Evolutionary conservation across 106 monocot species (phyloP), one percentile per base, ranked within the genome.

Genomic region (Dendrobium nobile): DNA sequence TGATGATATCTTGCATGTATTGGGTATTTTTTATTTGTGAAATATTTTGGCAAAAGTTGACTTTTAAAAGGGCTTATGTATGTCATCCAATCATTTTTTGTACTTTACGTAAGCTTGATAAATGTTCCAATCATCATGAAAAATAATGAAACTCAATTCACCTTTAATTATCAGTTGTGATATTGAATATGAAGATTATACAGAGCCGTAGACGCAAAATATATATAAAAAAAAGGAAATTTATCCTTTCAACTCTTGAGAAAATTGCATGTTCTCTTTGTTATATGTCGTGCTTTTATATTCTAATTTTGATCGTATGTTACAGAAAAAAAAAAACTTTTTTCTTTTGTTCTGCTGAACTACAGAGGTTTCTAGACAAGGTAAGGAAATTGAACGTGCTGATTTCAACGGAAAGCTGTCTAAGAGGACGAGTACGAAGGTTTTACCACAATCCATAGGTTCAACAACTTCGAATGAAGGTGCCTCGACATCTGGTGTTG

Each of bases 301-400:
- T 20, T 18, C 58, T 58, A 17, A 17, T 17, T 17, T 20, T 58
- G 17, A 58, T 58, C 18, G 58, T 3, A 58, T 58, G 58, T 58
- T 58, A 58, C 58, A 58, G 58, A 58, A 58, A 58, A 44, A 40
- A 27, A 7, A 27, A 4, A 44, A 0, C 0, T 51, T 51, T 51
- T 37, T 16, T 28, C 72, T 37, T 28, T 72, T 72, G 33, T 72
- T 72, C 11, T 72, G 20, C 40, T 33, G 40, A 40, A 72, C 78
- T 85, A 67, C 87, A 92, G 92, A 92, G 85, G 87, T 87, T 20
- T 85, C 92, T 44, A 79, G 86, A 82, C 83, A 87, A 80, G 85
- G 92, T 40, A 77, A 84, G 54, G 92, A 92, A 84, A 92, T 67
- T 56, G 85, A 81, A 70, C 77, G 54, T 77, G 41, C 82, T 54